Conservation (phyloP, 75 land plant genomes). For the Ceratopteris richardii region DNA sequence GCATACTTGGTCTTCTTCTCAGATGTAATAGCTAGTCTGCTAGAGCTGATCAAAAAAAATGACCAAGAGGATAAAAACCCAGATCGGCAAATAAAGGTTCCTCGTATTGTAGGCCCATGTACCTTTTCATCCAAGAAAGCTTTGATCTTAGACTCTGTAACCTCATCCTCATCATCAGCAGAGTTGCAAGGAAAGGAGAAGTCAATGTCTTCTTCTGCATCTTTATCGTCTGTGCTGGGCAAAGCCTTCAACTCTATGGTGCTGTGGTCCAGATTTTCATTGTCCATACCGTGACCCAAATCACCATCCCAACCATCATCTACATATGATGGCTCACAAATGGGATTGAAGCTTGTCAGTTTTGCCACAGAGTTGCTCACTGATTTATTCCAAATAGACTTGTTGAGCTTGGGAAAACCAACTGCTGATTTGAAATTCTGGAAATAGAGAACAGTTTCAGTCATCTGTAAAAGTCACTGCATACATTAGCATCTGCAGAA, state of each 20-base stretch:
- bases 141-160: constrained; percentile 81
- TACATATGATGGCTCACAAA: constrained; percentile 53
- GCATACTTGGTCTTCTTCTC: too few relatives aligned
- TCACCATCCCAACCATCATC: constrained; percentile 26
- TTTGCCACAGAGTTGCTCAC: constrained; percentile 26
- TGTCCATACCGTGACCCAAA: too few relatives aligned
- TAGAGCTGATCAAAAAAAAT: too few relatives aligned
- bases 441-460: too few relatives aligned
- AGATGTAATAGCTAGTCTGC: too few relatives aligned
- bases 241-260: too few relatives aligned
- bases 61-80: too few relatives aligned
- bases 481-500: too few relatives aligned
- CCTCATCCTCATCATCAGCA: constrained; percentile 85
- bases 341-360: constrained; percentile 72
- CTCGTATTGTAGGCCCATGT: too few relatives aligned
- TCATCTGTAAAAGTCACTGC: too few relatives aligned
- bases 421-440: not conserved
- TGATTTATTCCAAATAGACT: not conserved
- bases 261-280: not conserved
- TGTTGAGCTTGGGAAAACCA: not conserved
- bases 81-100: too few relatives aligned
- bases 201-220: constrained; percentile 20
- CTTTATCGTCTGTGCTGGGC: constrained; percentile 9
- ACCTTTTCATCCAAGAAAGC: constrained; percentile 96
- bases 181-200: constrained; percentile 44